Evolutionary conservation across 2,329 filamentous ascomycete species (phyloP), one percentile per base, ranked within the genome.

Genomic region (Sclerotinia sclerotiorum): DNA sequence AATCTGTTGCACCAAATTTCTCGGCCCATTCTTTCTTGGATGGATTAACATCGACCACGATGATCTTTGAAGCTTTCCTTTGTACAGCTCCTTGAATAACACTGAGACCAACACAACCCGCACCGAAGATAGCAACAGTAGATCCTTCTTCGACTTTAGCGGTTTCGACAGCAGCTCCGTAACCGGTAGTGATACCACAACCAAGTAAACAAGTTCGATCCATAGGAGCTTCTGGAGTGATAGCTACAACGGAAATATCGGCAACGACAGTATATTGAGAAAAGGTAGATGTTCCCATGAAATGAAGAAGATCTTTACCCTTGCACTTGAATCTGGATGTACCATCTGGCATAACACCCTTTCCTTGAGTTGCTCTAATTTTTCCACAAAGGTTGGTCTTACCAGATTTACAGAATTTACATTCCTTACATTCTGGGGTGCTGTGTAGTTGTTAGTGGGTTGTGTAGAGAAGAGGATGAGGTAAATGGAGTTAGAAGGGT

Each of bases 341-440:
- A 76, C 94, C 94, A 80, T 99, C 95, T 69, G 95, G 95, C 94
- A 99, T 97, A 75, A 97, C 88, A 78, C 95, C 95, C 81, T 89
- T 91, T 76, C 95, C 95, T 83, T 99, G 95, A 56, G 95, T 98
- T 57, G 93, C 92, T 77, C 95, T 90, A 81, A 99, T 99, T 88
- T 98, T 98, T 80, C 95, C 95, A 83, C 94, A 98, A 69, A 98
- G 90, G 83, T 98, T 97, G 77, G 94, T 98, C 89, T 99, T 99
- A 83, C 94, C 95, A 54, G 94, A 98, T 82, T 93, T 95, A 90
- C 95, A 99, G 87, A 98, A 98, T 85, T 98, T 98, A 89, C 95
- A 99, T 81, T 98, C 94, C 75, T 88, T 85, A 84, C 95, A 98
- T 84, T 98, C 94, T 73, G 95, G 95, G 58, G 94, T 98, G 85